Percentiles rank a stretch among this genome's conserved stretches.
phyloP scores from a whole-genome alignment of 345 rosid species.

The Camelina neglecta region DNA sequence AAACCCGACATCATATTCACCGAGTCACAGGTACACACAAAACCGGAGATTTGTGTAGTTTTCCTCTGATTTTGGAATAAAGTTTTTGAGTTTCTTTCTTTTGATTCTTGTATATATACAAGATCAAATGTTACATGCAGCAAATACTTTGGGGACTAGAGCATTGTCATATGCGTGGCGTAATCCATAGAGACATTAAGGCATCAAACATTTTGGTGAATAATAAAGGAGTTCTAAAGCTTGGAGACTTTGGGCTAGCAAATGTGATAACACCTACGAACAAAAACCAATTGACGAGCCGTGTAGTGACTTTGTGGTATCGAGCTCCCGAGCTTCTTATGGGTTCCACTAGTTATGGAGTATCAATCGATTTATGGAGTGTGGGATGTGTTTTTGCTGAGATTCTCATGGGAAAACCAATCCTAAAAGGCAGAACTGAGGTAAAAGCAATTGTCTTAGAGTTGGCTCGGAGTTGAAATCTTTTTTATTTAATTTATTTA shows the following conservation, averaged over 20 bases:
- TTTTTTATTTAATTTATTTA: neutral
- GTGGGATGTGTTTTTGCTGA: conserved; percentile 82
- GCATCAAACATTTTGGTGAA: conserved; percentile 73
- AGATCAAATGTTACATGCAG: conserved; percentile 82
- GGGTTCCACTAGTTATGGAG: conserved; percentile 78
- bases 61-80: neutral
- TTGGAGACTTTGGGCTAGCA: conserved; percentile 82
- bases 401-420: conserved; percentile 65
- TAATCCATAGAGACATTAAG: conserved; percentile 79
- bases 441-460: conserved; percentile 33
- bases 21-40: conserved; percentile 60
- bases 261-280: conserved; percentile 55
- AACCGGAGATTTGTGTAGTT: neutral
- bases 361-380: conserved; percentile 78
- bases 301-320: conserved; percentile 84
- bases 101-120: conserved; percentile 15
- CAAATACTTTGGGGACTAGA: conserved; percentile 71
- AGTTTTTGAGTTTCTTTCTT: neutral
- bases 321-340: conserved; percentile 86
- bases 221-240: conserved; percentile 68
- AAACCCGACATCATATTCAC: conserved; percentile 60
- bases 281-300: conserved; percentile 67
- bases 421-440: conserved; percentile 84
- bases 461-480: neutral
- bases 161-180: conserved; percentile 72